A percentile compares a stretch with the other conserved stretches of the same genome.
Evolutionary conservation across 164 flowering plant species (phyloP).

Genomic region (Paratinospora sagittata): DNA sequence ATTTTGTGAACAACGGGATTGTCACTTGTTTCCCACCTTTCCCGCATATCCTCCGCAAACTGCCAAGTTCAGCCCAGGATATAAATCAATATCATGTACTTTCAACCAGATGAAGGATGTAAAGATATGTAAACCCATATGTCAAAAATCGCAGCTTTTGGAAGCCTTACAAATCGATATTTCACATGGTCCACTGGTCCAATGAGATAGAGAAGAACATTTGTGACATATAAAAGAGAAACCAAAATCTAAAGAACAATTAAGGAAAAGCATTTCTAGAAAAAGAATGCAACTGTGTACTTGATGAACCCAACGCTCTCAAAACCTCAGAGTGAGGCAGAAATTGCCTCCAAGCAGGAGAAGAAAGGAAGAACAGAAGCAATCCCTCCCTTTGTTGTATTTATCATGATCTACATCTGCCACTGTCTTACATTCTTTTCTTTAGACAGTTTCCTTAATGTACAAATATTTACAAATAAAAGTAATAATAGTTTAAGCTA

Average conservation of each 20-base stretch:
- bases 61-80: slow-evolving; percentile 25
- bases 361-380: background rate
- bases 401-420: background rate
- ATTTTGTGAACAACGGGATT: slow-evolving; percentile 89
- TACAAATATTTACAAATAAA: no score
- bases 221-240: background rate
- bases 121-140: background rate
- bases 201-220: background rate
- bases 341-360: no score
- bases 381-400: background rate
- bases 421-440: background rate
- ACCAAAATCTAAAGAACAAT: background rate
- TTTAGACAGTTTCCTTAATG: no score
- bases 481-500: no score
- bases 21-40: slow-evolving; percentile 94
- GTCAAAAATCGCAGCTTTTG: background rate
- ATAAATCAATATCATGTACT: background rate
- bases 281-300: background rate
- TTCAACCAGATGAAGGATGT: background rate
- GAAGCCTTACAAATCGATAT: background rate
- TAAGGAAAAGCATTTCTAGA: background rate
- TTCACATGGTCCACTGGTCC: background rate
- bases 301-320: background rate
- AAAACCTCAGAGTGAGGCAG: background rate
- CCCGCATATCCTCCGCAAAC: slow-evolving; percentile 88